phyloP scores from a whole-genome alignment of 495 filamentous ascomycete genomes.

The Pyronema domesticum region DNA sequence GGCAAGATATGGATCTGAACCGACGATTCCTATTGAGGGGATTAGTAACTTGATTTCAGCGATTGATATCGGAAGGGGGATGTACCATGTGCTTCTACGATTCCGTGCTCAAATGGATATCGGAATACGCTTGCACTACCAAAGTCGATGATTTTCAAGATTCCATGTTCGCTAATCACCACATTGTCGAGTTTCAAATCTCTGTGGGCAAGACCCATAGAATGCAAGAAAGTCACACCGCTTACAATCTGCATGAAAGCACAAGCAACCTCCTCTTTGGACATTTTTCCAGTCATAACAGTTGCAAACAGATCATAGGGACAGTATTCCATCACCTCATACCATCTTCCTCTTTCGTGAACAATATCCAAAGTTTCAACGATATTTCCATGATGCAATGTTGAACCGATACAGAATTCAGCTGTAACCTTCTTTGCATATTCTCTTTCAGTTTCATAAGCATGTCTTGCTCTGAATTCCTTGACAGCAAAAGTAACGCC shows the following conservation, averaged over 20 bases:
- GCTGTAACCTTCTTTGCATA: slow-evolving; percentile 99
- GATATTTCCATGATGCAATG: slow-evolving; percentile 93
- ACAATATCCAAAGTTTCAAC: slow-evolving; percentile 97
- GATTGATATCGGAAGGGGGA: background rate
- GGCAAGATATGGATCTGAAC: slow-evolving; percentile 91
- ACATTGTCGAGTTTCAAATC: slow-evolving; percentile 98
- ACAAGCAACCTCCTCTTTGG: slow-evolving; percentile 73
- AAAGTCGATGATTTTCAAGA: slow-evolving; percentile 99
- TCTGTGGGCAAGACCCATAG: slow-evolving; percentile 86
- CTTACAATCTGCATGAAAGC: slow-evolving; percentile 86
- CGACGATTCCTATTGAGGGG: slow-evolving; percentile 61
- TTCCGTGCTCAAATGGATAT: slow-evolving; percentile 91
- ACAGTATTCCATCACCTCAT: slow-evolving; percentile 99
- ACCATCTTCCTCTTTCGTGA: slow-evolving; percentile 88
- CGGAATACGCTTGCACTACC: slow-evolving; percentile 91
- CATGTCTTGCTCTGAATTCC: slow-evolving; percentile 82
- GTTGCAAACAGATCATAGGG: slow-evolving; percentile 94
- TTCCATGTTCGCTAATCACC: slow-evolving; percentile 89
- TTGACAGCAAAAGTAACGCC: slow-evolving; percentile 92
- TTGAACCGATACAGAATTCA: slow-evolving; percentile 96
- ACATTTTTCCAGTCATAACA: slow-evolving; percentile 99
- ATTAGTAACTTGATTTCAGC: background rate
- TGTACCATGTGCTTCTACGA: slow-evolving; percentile 67
- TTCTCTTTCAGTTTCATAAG: slow-evolving; percentile 82
- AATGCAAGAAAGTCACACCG: slow-evolving; percentile 93